Evolutionary conservation across 805 yeast species (phyloP), one percentile per base, ranked within the genome.

Genomic region (Cyberlindnera euphorbiiphila): DNA sequence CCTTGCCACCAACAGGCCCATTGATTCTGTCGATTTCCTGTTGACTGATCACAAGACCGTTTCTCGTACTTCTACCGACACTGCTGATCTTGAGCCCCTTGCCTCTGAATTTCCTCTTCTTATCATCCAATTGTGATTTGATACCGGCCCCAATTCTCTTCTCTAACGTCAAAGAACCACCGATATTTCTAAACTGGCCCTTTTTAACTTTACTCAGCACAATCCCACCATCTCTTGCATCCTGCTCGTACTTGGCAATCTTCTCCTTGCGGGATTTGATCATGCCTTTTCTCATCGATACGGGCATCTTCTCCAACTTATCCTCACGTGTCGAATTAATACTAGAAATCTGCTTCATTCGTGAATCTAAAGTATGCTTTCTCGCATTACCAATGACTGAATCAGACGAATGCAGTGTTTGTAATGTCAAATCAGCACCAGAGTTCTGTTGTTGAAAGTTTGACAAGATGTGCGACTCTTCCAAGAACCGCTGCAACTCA

Each of bases 201-300:
- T 78, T 81, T 50, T 69, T 71, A 19, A 71, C 78, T 51, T 74
- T 79, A 4, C 95, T 78, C 29, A 91, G 65, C n/a, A 93, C 72
- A 38, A 91, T 85, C 11, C 98, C 98, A 5, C 94, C 95, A 14
- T 91, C 91, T 44, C 68, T 72, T 7, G 98, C 97, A 34, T 85
- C 88, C 35, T 70, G 65, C 57, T 85, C 95, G 53, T 69, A 76
- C 50, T 73, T 73, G 17, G 64, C 56, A 14, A 76, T 73, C 46
- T 77, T 73, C 15, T 63, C 57, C 24, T 71, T 61, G 31, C 80
- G 73, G 30, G 78, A 71, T 24, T 68, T 62, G 18, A 85, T 66
- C 81, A 89, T 83, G 3, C 96, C 96, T 54, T 84, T 85, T 39
- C 97, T 72, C 68, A 87, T 77, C 14, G 74, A 59, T 88, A 93